A percentile compares a stretch with the other conserved stretches of the same genome.
Evolutionary conservation across 805 yeast genomes (phyloP).

Genomic region (Kluyveromyces nonfermentans): DNA sequence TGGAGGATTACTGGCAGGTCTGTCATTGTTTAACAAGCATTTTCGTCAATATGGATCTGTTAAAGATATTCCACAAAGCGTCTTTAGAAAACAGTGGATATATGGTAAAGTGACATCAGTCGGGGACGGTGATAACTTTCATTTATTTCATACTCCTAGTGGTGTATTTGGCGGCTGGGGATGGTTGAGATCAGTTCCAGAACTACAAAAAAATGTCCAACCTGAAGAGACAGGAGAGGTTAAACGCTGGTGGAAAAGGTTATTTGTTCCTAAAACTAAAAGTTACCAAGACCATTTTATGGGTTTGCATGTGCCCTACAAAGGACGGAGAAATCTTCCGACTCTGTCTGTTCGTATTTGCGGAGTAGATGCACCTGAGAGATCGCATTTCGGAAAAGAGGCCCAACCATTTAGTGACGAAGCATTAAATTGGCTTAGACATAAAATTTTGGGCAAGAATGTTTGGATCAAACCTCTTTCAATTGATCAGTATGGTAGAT

Average conservation of each 20-base stretch:
- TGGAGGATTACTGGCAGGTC: slow-evolving; percentile 35
- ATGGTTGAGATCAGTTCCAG: slow-evolving; percentile 68
- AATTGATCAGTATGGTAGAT: slow-evolving; percentile 81
- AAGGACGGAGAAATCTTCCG: slow-evolving; percentile 24
- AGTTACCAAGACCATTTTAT: slow-evolving; percentile 17
- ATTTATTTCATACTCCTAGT: slow-evolving; percentile 89
- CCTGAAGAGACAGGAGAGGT: not conserved
- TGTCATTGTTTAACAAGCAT: slow-evolving; percentile 35
- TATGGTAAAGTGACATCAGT: slow-evolving; percentile 79
- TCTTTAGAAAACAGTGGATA: slow-evolving; percentile 37
- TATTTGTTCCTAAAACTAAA: not conserved
- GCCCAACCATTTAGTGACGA: slow-evolving; percentile 85
- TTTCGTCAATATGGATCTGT: slow-evolving; percentile 44
- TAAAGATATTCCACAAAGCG: slow-evolving; percentile 38
- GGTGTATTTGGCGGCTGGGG: slow-evolving; percentile 89
- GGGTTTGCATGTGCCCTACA: slow-evolving; percentile 18
- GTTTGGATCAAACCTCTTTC: slow-evolving; percentile 72
- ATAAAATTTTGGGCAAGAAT: slow-evolving; percentile 52
- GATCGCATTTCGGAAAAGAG: slow-evolving; percentile 88
- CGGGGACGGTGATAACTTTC: slow-evolving; percentile 94
- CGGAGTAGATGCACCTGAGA: slow-evolving; percentile 96
- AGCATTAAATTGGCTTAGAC: slow-evolving; percentile 68
- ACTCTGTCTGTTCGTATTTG: slow-evolving; percentile 78
- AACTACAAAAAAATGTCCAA: slow-evolving; percentile 21
- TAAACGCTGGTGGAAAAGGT: not conserved